Evolutionary conservation across 345 rosid genomes (phyloP).

Genomic region (Dipteronia sinensis): DNA sequence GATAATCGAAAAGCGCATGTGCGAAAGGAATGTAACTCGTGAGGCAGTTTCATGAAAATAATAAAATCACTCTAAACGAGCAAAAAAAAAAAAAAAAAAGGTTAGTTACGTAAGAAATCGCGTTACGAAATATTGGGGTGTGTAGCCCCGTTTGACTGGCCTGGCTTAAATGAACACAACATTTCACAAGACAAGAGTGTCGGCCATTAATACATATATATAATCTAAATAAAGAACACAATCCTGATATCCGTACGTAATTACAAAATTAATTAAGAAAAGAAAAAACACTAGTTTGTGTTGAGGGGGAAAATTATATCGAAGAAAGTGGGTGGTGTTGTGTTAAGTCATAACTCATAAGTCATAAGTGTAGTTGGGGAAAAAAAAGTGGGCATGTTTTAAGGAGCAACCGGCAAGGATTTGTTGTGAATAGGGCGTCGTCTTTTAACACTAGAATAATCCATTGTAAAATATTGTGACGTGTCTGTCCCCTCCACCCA

Average conservation of each 20-base stretch:
- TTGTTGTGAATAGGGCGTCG: slow-evolving; percentile 83
- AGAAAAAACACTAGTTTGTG: slow-evolving; percentile 5
- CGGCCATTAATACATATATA: slow-evolving; percentile 34
- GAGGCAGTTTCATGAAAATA: too few species aligned
- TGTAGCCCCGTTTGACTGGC: slow-evolving; percentile 6
- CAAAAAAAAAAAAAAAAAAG: background rate
- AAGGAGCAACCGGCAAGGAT: slow-evolving; percentile 58
- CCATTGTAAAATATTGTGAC: slow-evolving; percentile 63
- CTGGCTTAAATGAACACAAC: background rate
- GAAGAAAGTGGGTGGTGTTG: background rate
- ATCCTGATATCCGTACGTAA: slow-evolving; percentile 23
- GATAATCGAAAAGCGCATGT: slow-evolving; percentile 1
- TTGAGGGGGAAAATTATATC: slow-evolving; percentile 26
- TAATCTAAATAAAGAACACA: slow-evolving; percentile 18
- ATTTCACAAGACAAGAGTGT: slow-evolving; percentile 20
- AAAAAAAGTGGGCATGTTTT: slow-evolving; percentile 24
- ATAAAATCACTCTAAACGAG: background rate
- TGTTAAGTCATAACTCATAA: too few species aligned
- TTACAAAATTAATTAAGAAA: slow-evolving; percentile 26
- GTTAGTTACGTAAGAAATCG: background rate
- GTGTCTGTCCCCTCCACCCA: slow-evolving; percentile 39
- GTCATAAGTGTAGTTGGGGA: background rate
- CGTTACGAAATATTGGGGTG: slow-evolving; percentile 19
- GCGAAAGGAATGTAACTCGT: background rate
- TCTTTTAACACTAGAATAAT: slow-evolving; percentile 64